These are phyloP conservation scores for Naganishia randhawae DNA, from an alignment of 768 basidiomycete genomes.

Conservation along the genomic window DNA sequence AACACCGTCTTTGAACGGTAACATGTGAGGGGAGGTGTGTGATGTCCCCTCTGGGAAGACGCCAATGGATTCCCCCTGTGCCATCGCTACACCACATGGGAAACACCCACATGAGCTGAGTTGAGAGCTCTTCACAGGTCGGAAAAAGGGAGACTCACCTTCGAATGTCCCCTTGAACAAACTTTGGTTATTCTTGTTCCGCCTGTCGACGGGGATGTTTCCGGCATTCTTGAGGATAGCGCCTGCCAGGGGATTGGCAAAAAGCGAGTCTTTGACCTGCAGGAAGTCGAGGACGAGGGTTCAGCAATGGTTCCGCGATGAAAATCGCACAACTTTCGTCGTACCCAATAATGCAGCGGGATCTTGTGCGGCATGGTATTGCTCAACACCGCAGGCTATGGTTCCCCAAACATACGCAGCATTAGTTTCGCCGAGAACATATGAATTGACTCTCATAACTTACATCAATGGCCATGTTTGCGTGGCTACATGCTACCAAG, in stretches of 20 bases:
- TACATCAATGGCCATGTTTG: constrained; percentile 88
- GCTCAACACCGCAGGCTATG: constrained; percentile 55
- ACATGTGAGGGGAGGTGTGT: constrained; percentile 87
- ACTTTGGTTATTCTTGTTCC: constrained; percentile 82
- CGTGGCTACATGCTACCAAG: constrained; percentile 85
- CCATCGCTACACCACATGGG: constrained; percentile 55
- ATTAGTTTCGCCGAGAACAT: not conserved
- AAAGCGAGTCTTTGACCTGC: constrained; percentile 91
- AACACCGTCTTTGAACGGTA: constrained; percentile 82
- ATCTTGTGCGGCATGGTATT: constrained; percentile 75
- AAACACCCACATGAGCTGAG: not conserved
- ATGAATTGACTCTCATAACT: constrained; percentile 43
- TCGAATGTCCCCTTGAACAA: constrained; percentile 88
- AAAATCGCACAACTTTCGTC: constrained; percentile 15
- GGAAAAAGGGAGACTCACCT: constrained; percentile 33
- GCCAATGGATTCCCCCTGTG: constrained; percentile 75
- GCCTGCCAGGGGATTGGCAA: constrained; percentile 68
- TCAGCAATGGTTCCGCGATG: not conserved
- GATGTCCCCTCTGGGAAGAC: constrained; percentile 60
- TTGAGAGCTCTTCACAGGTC: too few species aligned
- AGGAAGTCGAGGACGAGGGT: not conserved
- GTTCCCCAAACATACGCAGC: constrained; percentile 24
- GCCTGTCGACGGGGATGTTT: constrained; percentile 96
- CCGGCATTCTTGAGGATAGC: constrained; percentile 80
- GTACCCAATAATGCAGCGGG: constrained; percentile 63